Evolutionary conservation across 2,329 filamentous ascomycete species (phyloP).

Genomic region (Phaeosphaeriaceae sp.): DNA sequence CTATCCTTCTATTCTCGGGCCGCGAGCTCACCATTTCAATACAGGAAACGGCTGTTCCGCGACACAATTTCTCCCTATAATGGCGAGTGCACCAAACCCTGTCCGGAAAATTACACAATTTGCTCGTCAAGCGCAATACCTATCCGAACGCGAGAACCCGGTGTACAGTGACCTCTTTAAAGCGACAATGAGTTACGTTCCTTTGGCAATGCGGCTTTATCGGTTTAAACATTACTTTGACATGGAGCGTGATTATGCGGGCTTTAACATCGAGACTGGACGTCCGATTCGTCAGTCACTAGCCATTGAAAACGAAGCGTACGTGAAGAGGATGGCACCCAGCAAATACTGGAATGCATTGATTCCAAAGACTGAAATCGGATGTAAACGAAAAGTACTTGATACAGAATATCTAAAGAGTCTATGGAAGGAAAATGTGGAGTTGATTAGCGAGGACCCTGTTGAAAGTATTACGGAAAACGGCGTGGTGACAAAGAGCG

Average conservation of each 20-base stretch:
- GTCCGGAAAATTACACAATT: conserved; percentile 56
- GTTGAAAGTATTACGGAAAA: conserved; percentile 48
- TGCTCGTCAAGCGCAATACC: conserved; percentile 58
- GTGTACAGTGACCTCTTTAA: conserved; percentile 51
- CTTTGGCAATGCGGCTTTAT: conserved; percentile 54
- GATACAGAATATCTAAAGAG: conserved; percentile 56
- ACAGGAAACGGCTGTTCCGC: conserved; percentile 56
- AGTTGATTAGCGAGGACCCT: conserved; percentile 51
- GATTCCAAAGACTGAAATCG: conserved; percentile 54
- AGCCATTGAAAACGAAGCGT: conserved; percentile 49
- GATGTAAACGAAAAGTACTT: conserved; percentile 57
- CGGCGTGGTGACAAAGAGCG: conserved; percentile 50
- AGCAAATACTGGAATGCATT: conserved; percentile 53
- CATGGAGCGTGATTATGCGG: conserved; percentile 54
- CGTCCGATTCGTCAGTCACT: conserved; percentile 44
- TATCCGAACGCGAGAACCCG: conserved; percentile 54
- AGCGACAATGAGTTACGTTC: conserved; percentile 54
- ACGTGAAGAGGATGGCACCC: conserved; percentile 54
- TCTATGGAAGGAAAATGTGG: conserved; percentile 52
- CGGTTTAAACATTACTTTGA: conserved; percentile 52
- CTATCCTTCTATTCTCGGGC: not conserved
- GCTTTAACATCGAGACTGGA: conserved; percentile 51
- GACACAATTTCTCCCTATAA: conserved; percentile 56
- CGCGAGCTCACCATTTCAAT: not conserved
- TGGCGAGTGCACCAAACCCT: conserved; percentile 45